Evolutionary conservation across 2,329 filamentous ascomycete species (phyloP).

Genomic region (Apiospora kogelbergensis): DNA sequence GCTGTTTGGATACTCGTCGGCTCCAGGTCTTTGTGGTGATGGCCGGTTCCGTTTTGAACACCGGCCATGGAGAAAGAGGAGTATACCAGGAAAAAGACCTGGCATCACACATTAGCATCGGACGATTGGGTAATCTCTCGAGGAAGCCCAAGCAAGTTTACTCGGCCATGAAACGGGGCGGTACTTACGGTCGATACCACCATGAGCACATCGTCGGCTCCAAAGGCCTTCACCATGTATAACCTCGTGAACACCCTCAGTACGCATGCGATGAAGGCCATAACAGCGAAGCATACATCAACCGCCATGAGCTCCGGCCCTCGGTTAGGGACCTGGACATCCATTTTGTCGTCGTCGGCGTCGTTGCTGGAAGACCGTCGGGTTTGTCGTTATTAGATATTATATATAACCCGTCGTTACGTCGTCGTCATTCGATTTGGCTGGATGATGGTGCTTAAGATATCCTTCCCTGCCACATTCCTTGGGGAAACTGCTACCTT

Average conservation of each 20-base stretch:
- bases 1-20: not conserved
- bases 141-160: not conserved
- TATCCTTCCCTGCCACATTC: not conserved
- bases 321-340: slow-evolving; percentile 10
- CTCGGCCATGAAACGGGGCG: not conserved
- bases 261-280: slow-evolving; percentile 12
- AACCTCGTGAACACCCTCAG: slow-evolving; percentile 15
- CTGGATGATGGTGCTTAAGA: not conserved
- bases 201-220: slow-evolving; percentile 18
- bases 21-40: slow-evolving; percentile 10
- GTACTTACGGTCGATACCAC: slow-evolving; percentile 16
- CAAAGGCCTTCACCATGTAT: slow-evolving; percentile 18
- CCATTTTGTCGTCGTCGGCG: slow-evolving; percentile 5
- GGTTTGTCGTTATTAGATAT: not conserved
- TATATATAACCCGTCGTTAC: not conserved
- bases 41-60: slow-evolving; percentile 11
- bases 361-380: not conserved
- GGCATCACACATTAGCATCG: not conserved
- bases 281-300: slow-evolving; percentile 13
- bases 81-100: slow-evolving; percentile 10
- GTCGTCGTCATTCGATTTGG: not conserved
- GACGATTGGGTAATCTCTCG: not conserved
- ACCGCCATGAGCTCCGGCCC: slow-evolving; percentile 14
- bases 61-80: slow-evolving; percentile 9
- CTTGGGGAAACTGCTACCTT: not conserved